Conservation (phyloP, 2,329 filamentous ascomycete species). For the Arthrobotrys sphaeroides region DNA sequence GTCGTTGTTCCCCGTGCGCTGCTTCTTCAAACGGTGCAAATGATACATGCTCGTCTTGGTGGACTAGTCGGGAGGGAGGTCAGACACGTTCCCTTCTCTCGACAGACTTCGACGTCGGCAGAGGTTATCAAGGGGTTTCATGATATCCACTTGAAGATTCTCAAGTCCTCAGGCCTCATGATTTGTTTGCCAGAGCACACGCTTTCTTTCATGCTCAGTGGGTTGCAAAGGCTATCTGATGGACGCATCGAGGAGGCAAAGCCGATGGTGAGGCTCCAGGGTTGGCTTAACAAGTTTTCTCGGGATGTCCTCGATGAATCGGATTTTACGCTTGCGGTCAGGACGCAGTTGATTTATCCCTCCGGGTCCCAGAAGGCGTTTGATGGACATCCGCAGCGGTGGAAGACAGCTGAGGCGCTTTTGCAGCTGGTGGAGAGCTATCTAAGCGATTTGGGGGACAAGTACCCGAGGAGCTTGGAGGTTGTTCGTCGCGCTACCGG, state of each 20-base stretch:
- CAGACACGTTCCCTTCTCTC: conserved; percentile 69
- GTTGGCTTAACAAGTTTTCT: conserved; percentile 64
- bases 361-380: conserved; percentile 65
- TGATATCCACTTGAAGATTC: conserved; percentile 63
- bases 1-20: conserved; percentile 69
- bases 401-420: conserved; percentile 64
- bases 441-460: conserved; percentile 60
- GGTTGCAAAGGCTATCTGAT: conserved; percentile 68
- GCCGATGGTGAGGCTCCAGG: conserved; percentile 66
- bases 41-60: conserved; percentile 68
- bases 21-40: conserved; percentile 68
- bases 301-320: conserved; percentile 74
- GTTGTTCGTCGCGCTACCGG: conserved; percentile 61
- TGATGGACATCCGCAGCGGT: conserved; percentile 68
- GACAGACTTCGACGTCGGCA: conserved; percentile 62
- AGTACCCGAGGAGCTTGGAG: conserved; percentile 64
- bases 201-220: conserved; percentile 72
- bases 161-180: conserved; percentile 66
- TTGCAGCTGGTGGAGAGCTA: conserved; percentile 62
- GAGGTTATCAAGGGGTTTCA: conserved; percentile 58
- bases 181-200: conserved; percentile 72
- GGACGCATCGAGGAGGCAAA: conserved; percentile 62
- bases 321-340: conserved; percentile 67
- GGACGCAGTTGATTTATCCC: conserved; percentile 70
- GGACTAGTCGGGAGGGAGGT: conserved; percentile 67